These are phyloP conservation scores for Entomortierella chlamydospora DNA, from an alignment of 192 early-diverging fungal genomes.

Conservation along the genomic window DNA sequence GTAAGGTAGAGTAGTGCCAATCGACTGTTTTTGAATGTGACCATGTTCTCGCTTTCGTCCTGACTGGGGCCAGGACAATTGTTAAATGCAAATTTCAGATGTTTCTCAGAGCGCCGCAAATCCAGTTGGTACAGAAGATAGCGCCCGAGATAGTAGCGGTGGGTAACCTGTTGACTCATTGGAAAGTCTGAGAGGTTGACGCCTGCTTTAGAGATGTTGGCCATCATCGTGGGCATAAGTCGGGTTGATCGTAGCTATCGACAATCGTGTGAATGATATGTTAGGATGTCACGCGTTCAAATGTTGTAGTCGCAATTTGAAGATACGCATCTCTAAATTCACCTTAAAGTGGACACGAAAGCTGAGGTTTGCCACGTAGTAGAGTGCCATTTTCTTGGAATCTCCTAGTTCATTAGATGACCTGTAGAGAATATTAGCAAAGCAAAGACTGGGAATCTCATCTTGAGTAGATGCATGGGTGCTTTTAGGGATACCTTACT, in stretches of 20 bases:
- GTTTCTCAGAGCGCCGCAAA: conserved; percentile 44
- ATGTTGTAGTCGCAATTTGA: too few species aligned
- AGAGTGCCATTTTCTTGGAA: conserved; percentile 57
- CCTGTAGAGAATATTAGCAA: neutral
- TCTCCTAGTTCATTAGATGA: conserved; percentile 4
- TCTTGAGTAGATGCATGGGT: too few species aligned
- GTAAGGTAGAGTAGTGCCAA: conserved; percentile 56
- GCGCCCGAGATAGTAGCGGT: conserved; percentile 61
- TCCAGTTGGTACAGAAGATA: conserved; percentile 58
- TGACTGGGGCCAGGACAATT: conserved; percentile 24
- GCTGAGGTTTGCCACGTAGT: conserved; percentile 58
- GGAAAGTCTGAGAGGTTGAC: conserved; percentile 52
- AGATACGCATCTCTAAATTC: neutral
- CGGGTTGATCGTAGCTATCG: conserved; percentile 54
- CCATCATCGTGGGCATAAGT: conserved; percentile 58
- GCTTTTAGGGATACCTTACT: too few species aligned
- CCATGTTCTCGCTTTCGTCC: conserved; percentile 17
- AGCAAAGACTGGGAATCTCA: neutral
- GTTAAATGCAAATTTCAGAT: conserved; percentile 57
- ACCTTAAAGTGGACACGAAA: conserved; percentile 64
- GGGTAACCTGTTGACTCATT: conserved; percentile 61
- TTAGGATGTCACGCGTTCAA: neutral
- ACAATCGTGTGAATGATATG: neutral
- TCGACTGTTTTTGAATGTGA: conserved; percentile 51
- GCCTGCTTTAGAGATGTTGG: conserved; percentile 51